A percentile compares a stretch with the other conserved stretches of the same genome.
Evolutionary conservation across 805 yeast species (phyloP).

Genomic region (Cephaloascus fragrans): DNA sequence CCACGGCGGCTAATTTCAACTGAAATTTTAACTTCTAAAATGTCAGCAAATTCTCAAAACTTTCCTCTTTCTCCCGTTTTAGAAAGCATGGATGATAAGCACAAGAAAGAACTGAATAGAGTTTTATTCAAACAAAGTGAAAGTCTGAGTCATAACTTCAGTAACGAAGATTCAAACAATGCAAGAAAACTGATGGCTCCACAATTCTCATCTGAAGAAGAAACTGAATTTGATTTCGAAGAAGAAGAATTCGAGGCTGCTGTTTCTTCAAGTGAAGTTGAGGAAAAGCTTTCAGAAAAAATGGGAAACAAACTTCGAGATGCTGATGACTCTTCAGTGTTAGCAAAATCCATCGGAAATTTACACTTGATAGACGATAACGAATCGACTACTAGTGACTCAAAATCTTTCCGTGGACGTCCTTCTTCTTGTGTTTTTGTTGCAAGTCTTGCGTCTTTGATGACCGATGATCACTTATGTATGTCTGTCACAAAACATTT

Average conservation of each 20-base stretch:
- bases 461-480: conserved; percentile 64
- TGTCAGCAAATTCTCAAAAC: not conserved
- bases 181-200: not conserved
- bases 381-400: not conserved
- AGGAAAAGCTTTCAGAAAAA: not conserved
- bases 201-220: not conserved
- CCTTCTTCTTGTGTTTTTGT: conserved; percentile 88
- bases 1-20: not conserved
- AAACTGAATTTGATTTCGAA: not conserved
- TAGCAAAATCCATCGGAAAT: not conserved
- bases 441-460: conserved; percentile 62
- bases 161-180: not conserved
- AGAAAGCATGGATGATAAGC: not conserved
- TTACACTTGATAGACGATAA: not conserved
- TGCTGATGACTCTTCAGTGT: not conserved
- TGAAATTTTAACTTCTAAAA: no score
- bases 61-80: not conserved
- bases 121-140: not conserved
- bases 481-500: conserved; percentile 63
- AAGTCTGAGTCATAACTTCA: not conserved
- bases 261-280: not conserved
- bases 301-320: not conserved
- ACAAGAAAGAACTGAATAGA: no score
- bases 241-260: not conserved
- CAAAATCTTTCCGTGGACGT: conserved; percentile 33